These are phyloP conservation scores for Xenoacremonium recifei DNA, from an alignment of 2,329 filamentous ascomycete genomes.

Conservation along the genomic window DNA sequence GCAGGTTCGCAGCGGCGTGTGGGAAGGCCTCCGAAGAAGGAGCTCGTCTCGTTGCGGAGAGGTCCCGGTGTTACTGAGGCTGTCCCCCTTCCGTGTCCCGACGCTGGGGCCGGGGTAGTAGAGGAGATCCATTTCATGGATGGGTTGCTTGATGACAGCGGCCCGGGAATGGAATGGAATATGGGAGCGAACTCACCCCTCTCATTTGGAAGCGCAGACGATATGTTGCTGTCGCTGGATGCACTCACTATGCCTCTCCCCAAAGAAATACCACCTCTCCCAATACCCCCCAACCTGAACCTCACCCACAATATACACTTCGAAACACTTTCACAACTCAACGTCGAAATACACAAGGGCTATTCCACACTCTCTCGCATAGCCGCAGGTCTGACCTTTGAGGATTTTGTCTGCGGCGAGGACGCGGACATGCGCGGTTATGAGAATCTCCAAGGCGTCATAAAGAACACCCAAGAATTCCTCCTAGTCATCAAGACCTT, in stretches of 20 bases:
- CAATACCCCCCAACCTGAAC: constrained; percentile 3
- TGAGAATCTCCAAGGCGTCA: constrained; percentile 16
- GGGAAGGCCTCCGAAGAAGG: constrained; percentile 27
- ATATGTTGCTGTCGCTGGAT: constrained; percentile 18
- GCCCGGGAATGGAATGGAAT: constrained; percentile 10
- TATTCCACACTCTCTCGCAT: constrained; percentile 10
- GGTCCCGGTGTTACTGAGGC: constrained; percentile 3
- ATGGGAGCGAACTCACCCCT: constrained; percentile 6
- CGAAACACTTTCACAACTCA: constrained; percentile 19
- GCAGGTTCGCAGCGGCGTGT: constrained; percentile 30
- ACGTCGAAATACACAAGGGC: constrained; percentile 20
- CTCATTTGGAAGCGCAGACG: constrained; percentile 6
- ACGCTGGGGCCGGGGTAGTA: neutral
- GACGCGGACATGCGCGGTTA: constrained; percentile 14
- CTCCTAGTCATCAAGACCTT: constrained; percentile 23
- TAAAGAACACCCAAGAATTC: constrained; percentile 24
- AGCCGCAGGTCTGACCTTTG: constrained; percentile 4
- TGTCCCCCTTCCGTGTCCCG: neutral
- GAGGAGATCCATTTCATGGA: constrained; percentile 16
- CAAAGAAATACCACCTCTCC: neutral
- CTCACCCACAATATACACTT: constrained; percentile 14
- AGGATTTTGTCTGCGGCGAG: constrained; percentile 14
- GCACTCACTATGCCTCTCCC: constrained; percentile 3
- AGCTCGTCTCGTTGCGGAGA: constrained; percentile 10
- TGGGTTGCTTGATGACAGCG: constrained; percentile 12